Conservation (phyloP, 768 basidiomycete species). For the Amanita polypyramis region DNA sequence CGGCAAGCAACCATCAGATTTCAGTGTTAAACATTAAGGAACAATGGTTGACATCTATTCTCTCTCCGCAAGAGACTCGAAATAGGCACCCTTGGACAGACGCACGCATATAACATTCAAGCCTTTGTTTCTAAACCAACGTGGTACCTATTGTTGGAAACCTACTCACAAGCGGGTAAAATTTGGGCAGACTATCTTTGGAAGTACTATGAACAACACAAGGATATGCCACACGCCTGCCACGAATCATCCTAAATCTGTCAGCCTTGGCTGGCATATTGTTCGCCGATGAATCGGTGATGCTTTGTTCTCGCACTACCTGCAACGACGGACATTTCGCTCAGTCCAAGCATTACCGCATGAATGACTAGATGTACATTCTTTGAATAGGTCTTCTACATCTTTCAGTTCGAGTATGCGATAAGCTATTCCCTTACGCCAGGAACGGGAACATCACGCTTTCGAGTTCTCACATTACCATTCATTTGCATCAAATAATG, state of each 20-base stretch:
- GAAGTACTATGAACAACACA: background rate
- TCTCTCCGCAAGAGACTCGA: conserved; percentile 2
- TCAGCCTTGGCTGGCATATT: background rate
- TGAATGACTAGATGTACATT: background rate
- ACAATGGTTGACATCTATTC: background rate
- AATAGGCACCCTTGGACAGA: background rate
- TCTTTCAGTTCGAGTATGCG: background rate
- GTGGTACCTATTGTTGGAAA: too few relatives aligned
- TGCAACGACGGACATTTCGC: background rate
- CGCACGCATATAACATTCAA: background rate
- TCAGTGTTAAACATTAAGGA: too few relatives aligned
- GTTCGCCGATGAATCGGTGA: background rate
- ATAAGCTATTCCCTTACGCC: background rate
- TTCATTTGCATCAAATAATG: background rate
- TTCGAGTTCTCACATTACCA: too few relatives aligned
- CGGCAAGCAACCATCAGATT: too few relatives aligned
- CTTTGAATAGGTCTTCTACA: too few relatives aligned
- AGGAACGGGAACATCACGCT: background rate
- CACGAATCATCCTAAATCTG: background rate
- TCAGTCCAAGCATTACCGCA: background rate
- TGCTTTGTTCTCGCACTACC: background rate
- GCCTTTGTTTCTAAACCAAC: too few relatives aligned
- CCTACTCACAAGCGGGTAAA: too few relatives aligned
- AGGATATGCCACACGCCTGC: background rate
- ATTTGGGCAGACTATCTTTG: background rate